Conservation (phyloP, 352 stramenopile species). For the Pythium grandisporangium region DNA sequence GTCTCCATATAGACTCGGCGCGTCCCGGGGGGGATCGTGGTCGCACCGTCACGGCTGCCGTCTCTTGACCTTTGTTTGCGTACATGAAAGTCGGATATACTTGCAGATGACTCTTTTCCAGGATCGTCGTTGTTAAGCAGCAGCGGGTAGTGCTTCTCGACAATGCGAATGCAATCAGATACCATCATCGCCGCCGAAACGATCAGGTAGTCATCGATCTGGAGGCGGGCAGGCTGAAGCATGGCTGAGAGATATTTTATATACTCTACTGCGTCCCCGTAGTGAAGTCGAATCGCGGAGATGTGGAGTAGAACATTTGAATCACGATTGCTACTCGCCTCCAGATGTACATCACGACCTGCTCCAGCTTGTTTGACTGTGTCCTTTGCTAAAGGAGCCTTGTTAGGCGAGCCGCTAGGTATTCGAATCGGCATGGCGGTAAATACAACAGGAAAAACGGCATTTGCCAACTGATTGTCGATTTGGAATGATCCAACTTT, state of each 20-base stretch:
- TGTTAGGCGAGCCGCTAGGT: no score
- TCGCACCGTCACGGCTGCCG: constrained; percentile 1
- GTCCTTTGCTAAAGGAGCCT: constrained; percentile 10
- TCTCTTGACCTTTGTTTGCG: no score
- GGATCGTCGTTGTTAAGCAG: background rate
- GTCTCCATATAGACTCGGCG: constrained; percentile 81
- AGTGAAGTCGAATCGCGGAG: constrained; percentile 67
- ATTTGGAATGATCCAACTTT: constrained; percentile 79
- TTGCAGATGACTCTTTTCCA: background rate
- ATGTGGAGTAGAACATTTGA: constrained; percentile 61
- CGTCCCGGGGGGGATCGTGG: constrained; percentile 25
- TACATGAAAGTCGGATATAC: no score
- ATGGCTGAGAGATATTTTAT: constrained; percentile 84
- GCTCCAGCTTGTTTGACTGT: constrained; percentile 4
- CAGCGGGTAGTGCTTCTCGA: constrained; percentile 23
- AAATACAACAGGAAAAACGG: constrained; percentile 79
- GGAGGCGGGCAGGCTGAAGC: constrained; percentile 55
- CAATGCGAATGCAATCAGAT: constrained; percentile 30
- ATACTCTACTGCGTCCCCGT: constrained; percentile 80
- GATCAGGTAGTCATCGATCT: constrained; percentile 57
- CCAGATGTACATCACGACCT: constrained; percentile 10
- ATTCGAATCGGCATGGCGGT: constrained; percentile 54
- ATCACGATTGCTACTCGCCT: constrained; percentile 6
- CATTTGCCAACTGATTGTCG: constrained; percentile 67
- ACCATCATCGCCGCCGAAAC: constrained; percentile 31